Conservation (phyloP, 768 basidiomycete genomes). For the Chiua virens region DNA sequence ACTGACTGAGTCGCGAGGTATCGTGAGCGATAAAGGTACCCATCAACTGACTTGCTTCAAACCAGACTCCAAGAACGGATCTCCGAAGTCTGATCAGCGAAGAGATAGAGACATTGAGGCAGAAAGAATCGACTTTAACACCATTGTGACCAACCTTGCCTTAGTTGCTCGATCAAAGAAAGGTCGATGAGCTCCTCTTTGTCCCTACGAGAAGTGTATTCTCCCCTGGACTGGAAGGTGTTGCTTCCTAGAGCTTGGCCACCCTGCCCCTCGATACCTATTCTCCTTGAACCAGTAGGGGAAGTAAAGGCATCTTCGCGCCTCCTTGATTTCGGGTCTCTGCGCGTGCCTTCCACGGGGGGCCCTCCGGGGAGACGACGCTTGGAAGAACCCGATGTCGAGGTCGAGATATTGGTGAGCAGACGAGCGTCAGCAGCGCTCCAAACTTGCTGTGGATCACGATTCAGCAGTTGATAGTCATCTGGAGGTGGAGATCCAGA, state of each 20-base stretch:
- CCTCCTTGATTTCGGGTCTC: slow-evolving; percentile 52
- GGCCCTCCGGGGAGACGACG: slow-evolving; percentile 52
- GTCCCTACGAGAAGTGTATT: slow-evolving; percentile 46
- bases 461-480: slow-evolving; percentile 31
- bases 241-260: slow-evolving; percentile 18
- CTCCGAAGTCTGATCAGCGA: slow-evolving; percentile 46
- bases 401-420: slow-evolving; percentile 15
- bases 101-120: neutral
- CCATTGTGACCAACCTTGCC: slow-evolving; percentile 44
- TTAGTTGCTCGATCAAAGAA: slow-evolving; percentile 49
- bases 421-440: slow-evolving; percentile 20
- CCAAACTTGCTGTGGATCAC: slow-evolving; percentile 30
- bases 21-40: neutral
- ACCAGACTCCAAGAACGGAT: slow-evolving; percentile 48
- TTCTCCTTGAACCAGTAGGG: slow-evolving; percentile 21
- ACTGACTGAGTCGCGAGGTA: slow-evolving; percentile 5
- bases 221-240: slow-evolving; percentile 31
- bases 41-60: slow-evolving; percentile 28
- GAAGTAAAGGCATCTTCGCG: slow-evolving; percentile 41
- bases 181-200: slow-evolving; percentile 57
- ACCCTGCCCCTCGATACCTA: slow-evolving; percentile 22
- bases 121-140: neutral
- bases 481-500: slow-evolving; percentile 39
- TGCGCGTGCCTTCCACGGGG: slow-evolving; percentile 41
- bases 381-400: slow-evolving; percentile 40